A percentile compares a stretch with the other conserved stretches of the same genome.
Evolutionary conservation across 2,329 filamentous ascomycete genomes (phyloP).

Genomic region (Leptodontidium sp.): DNA sequence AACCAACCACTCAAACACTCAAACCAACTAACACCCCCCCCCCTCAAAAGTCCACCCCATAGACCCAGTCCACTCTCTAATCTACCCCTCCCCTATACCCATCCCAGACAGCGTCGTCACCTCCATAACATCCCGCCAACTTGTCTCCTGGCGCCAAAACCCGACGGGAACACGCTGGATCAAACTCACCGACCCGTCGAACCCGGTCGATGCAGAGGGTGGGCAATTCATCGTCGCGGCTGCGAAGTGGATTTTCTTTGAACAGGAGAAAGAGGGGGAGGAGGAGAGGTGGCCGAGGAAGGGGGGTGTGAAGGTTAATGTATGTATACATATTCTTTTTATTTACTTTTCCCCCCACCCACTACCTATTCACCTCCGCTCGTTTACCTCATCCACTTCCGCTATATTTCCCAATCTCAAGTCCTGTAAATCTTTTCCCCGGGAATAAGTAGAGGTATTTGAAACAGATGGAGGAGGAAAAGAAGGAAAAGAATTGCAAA

Average conservation of each 20-base stretch:
- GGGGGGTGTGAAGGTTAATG: constrained; percentile 1
- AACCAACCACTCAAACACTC: no score
- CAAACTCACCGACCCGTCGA: constrained; percentile 1
- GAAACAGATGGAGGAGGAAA: no score
- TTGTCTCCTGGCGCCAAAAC: constrained; percentile 12
- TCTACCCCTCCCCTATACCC: constrained; percentile 30
- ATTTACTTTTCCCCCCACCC: no score
- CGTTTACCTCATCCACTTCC: no score
- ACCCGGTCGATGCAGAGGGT: constrained; percentile 13
- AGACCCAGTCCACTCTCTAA: constrained; percentile 26
- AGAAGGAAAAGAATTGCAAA: no score
- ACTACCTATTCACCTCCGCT: no score
- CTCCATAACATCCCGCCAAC: constrained; percentile 10
- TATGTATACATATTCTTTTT: no score
- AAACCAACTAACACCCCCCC: no score
- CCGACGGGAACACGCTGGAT: constrained; percentile 16
- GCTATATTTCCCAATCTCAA: no score
- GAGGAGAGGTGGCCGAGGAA: constrained; percentile 21
- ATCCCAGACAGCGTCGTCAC: constrained; percentile 6
- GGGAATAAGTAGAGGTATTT: no score
- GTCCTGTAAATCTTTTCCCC: no score
- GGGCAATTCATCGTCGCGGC: constrained; percentile 22
- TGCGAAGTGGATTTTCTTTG: constrained; percentile 35
- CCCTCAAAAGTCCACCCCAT: constrained; percentile 23
- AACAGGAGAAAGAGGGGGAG: constrained; percentile 1